Evolutionary conservation across 2,329 filamentous ascomycete species (phyloP).

Genomic region (Colletotrichum salicis): DNA sequence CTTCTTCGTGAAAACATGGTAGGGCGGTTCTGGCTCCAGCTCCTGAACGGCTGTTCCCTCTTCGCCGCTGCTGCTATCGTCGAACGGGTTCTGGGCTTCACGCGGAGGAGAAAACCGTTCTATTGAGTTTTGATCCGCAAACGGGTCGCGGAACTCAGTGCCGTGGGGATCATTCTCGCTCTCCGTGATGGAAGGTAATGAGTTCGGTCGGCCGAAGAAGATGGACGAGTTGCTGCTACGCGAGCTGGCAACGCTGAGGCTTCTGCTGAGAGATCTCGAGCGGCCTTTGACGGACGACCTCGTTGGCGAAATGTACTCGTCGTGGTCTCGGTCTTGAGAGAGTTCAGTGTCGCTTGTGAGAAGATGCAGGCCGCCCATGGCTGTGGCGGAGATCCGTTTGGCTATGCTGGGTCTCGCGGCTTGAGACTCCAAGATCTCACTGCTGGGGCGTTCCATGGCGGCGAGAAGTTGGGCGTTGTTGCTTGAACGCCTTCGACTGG

Average conservation of each 20-base stretch:
- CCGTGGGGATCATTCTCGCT: neutral
- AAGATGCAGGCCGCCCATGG: neutral
- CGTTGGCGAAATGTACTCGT: slow-evolving; percentile 7
- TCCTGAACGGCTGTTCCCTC: neutral
- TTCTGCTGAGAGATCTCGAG: neutral
- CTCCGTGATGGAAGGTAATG: neutral
- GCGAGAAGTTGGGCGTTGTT: too few species aligned
- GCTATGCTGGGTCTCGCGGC: too few species aligned
- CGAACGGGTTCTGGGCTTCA: slow-evolving; percentile 9
- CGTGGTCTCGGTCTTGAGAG: neutral
- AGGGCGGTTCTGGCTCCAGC: slow-evolving; percentile 29
- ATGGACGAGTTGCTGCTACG: neutral
- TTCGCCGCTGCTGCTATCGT: neutral
- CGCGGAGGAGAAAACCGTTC: neutral
- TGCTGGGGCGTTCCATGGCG: too few species aligned
- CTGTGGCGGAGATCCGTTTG: neutral
- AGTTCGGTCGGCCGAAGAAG: neutral
- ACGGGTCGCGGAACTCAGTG: neutral
- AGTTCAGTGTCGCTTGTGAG: slow-evolving; percentile 20
- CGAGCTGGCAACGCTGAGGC: neutral
- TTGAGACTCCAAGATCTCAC: too few species aligned
- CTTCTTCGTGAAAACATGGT: slow-evolving; percentile 48
- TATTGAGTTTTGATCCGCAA: neutral
- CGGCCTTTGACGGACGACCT: neutral
- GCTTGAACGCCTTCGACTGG: too few species aligned